Base-by-base conservation (phyloP, 2,329 filamentous ascomycete species). In the Septoria petroselini region DNA sequence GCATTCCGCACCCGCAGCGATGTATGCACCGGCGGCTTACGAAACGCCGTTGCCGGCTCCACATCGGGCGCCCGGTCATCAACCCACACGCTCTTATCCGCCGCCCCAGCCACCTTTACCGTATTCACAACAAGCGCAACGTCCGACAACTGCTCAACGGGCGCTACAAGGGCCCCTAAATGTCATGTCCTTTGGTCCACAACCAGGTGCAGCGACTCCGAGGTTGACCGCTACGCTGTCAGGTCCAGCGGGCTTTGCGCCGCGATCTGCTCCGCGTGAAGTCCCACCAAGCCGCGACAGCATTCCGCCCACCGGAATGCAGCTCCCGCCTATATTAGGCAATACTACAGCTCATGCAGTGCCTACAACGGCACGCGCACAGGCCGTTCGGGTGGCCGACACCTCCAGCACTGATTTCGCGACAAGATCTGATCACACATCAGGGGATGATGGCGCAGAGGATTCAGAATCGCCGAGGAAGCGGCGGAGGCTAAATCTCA, bases 401-500 rank as follows among this genome's bases (percentile, higher is more conserved):
- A 19, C 25, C 40, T 15, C 12, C n/a, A n/a, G n/a, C 48, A 27
- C 49, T 38, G 14, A 25, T 27, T 40, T 19, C 23, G n/a, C 35
- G 23, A 21, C 27, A 2, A n/a, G 29, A 47, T 37, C 47, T 25
- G 19, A 34, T n/a, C 45, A 55, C 18, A 30, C 51, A 37, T 55
- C 56, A 7, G 54, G 61, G 35, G 65, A 61, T 5, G 58, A 62
- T 17, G 60, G 52, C 23, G 54, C n/a, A n/a, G n/a, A 50, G 11
- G 47, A 40, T 19, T 38, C 49, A 3, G 38, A 40, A 19, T 55
- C 58, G 18, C 50, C 63, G 17, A 25, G 55, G 30, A 66, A 67
- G 46, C 55, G 62, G 18, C 55, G 62, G 23, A 56, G 62, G 15
- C 58, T 68, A 52, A 64, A 58, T 3, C 63, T 68, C 7, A 57